Evolutionary conservation across 768 basidiomycete genomes (phyloP), one percentile per base, ranked within the genome.

Genomic region (Trametes cingulata): DNA sequence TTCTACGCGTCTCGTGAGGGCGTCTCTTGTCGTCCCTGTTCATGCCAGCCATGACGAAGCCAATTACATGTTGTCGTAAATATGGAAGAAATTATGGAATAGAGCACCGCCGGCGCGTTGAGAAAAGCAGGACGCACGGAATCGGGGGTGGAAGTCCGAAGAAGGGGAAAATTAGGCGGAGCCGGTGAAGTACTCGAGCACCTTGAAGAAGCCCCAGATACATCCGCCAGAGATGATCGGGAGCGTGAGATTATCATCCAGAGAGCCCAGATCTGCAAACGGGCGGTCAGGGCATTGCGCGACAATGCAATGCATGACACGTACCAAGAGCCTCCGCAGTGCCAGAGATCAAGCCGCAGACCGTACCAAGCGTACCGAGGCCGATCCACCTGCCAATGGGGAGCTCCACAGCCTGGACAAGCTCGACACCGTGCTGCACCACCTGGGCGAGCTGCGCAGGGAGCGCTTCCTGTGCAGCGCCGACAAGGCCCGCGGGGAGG

Each of bases 201-300:
- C 60, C 63, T 76, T 79, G 74, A 80, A 79, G 22, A 83, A 77
- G 3, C 77, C 78, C 84, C 84, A 87, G 29, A 87, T 71, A 64
- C 83, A 80, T 2, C 85, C 90, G 2, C 94, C 94, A 6, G 92
- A 87, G 56, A 95, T 84, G 69, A 96, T 86, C 4, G 95, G 95
- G 24, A 97, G 75, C 8, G 92, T 95, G 24, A 97, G 72, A 71
- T 97, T 96, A 69, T 97, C 95, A 68, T 97, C 95, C 39, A 93
- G 70, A 0, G 81, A 82, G 17, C 93, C 93, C 2, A 96, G 78
- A 72, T 95, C 93, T 96, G 69, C 27, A 48, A 22, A 27, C 24
- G 27, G 29, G 14, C 14, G 41, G 50, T 56, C 55, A 64, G 8
- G 29, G 47, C 49, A 46, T 33, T 4, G 29, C 29, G 61, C 15